phyloP scores from a whole-genome alignment of 2,329 filamentous ascomycete genomes.

The Cordyceps sp. region DNA sequence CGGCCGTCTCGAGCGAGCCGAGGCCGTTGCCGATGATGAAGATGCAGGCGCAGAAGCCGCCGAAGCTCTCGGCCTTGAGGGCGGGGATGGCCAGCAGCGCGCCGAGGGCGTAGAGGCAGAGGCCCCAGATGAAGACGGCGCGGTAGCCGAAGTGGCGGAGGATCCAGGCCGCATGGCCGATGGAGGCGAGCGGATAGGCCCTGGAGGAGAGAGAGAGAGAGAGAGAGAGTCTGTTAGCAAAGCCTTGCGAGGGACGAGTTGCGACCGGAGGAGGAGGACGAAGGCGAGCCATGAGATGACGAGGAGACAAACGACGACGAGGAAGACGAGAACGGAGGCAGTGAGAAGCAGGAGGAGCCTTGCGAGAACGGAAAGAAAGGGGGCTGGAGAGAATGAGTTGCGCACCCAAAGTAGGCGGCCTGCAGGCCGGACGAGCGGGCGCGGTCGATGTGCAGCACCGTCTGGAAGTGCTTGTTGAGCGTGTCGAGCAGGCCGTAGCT shows the following conservation, averaged over 20 bases:
- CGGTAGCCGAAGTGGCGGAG: conserved; percentile 50
- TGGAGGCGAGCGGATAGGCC: conserved; percentile 53
- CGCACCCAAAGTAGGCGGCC: conserved; percentile 42
- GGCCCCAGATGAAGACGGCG: conserved; percentile 50
- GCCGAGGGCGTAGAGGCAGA: conserved; percentile 49
- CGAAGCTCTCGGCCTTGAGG: conserved; percentile 48
- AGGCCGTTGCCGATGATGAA: conserved; percentile 63
- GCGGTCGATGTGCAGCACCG: conserved; percentile 24
- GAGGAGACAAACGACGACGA: too few species aligned
- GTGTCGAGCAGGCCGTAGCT: conserved; percentile 28
- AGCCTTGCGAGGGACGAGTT: too few species aligned
- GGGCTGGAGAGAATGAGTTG: conserved; percentile 2
- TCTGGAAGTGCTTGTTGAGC: conserved; percentile 33
- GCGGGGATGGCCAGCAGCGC: conserved; percentile 38
- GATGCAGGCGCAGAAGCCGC: conserved; percentile 55
- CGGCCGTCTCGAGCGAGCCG: conserved; percentile 59
- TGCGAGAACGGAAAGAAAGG: background rate
- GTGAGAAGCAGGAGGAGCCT: background rate
- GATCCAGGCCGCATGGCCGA: conserved; percentile 45
- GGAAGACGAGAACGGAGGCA: too few species aligned
- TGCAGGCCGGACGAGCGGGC: conserved; percentile 29
- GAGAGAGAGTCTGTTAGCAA: too few species aligned
- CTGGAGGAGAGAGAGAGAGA: conserved; percentile 12
- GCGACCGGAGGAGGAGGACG: too few species aligned
- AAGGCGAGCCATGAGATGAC: too few species aligned